Base-by-base conservation (phyloP, 352 stramenopile genomes). In the Phytopythium aichiense region DNA sequence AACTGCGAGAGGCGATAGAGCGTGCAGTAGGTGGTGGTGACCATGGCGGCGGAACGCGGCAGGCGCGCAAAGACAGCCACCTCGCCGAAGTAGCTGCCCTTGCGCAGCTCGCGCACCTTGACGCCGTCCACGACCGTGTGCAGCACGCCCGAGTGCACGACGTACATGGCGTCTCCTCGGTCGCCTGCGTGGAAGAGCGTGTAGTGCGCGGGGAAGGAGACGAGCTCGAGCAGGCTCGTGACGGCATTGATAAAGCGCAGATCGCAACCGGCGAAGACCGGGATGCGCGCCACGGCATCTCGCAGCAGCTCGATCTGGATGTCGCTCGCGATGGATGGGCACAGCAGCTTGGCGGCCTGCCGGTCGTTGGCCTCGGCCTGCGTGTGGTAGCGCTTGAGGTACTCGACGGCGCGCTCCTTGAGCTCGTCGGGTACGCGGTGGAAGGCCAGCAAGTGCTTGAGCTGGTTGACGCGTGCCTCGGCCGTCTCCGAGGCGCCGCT, bases 161-260 rank as follows among this genome's bases (percentile, higher is more conserved):
- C 77, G 48, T 89, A 91, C 77, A 91, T 87, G 6, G 81, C 81
- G 58, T 91, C 76, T 30, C 81, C 81, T 25, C 85, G 76, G 23
- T 91, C 81, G 1, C 81, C 81, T 0, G 68, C 65, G 23, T 65
- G 66, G 63, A 88, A 91, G 31, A 91, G 73, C 52, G 81, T 58
- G 56, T 77, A 76, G 22, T 84, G 79, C 0, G 77, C 79, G 0
- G 81, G 81, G 20, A 81, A 71, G 9, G 79, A 77, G 31, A 84
- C 64, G 28, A 84, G 67, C 45, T 91, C 81, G 25, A 91, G 64
- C 8, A 91, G 45, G 33, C 75, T 73, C 4, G 79, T 76, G 23
- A 87, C 69, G 4, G 79, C 81, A 35, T 79, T 73, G 49, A 88
- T 73, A 35, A 91, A 91, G n/a, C 77, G 73, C 5, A 63, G 43